Evolutionary conservation across 257 asterid genomes (phyloP), one percentile per base, ranked within the genome.

Genomic region (Mitragyna speciosa): DNA sequence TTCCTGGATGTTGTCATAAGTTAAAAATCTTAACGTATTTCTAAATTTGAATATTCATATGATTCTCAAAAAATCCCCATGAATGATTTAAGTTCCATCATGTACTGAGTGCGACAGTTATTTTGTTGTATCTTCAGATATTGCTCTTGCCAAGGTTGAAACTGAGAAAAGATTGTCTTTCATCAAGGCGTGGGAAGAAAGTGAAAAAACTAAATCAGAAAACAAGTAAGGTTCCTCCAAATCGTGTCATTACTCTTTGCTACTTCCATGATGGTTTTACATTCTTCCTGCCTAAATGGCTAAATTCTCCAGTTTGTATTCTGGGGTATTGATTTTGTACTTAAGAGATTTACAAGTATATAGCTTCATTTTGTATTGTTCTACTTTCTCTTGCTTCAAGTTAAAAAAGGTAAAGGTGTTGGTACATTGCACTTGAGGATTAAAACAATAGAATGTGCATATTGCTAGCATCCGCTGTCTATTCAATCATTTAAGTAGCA

Each of bases 161-260:
- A 85, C 76, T 17, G 95, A 94, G 28, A 94, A 94, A 88, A 90
- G 76, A 77, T 36, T 78, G 77, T 90, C 97, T 7, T 91, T 83
- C 80, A 79, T 92, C 78, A 91, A 90, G 86, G 98, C 98, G 59
- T 94, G 97, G 98, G 98, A 92, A 81, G 97, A 94, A 33, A 84
- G 88, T 64, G 97, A 92, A 82, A 92, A 92, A 28, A 49, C 86
- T 85, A 94, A 88, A 91, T 93, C 84, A 61, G 93, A 92, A 72
- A 94, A 94, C 91, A 92, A 87, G 98, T 94, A 84, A 84, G 87
- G 78, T 83, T 72, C 79, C n/a, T 52, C 17, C 26, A 9, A 33
- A 0, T 11, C 4, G 5, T 28, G 28, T 31, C 33, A 3, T 45
- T 30, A 20, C 65, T 31, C 0, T 70, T 9, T 54, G 22, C 74